phyloP scores from a whole-genome alignment of 1,284 basidiomycete species.

The Sphaerobolus stellatus region DNA sequence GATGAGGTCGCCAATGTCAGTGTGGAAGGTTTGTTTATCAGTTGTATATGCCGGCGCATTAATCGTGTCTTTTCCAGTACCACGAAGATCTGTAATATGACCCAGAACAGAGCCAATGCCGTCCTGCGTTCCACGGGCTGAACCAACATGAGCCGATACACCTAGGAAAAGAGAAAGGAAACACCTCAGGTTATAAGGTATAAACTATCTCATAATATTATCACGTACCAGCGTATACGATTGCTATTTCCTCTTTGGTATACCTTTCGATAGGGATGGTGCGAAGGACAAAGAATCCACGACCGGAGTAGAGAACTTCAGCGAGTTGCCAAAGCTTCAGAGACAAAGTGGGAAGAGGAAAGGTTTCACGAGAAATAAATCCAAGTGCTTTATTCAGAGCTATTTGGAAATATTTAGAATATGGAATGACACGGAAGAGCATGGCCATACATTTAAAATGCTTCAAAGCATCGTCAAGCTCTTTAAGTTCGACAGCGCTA shows the following conservation, averaged over 20 bases:
- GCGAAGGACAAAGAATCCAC: slow-evolving; percentile 42
- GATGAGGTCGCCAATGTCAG: slow-evolving; percentile 46
- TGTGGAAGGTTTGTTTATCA: slow-evolving; percentile 49
- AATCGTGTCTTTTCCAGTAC: slow-evolving; percentile 39
- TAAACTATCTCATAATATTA: no score
- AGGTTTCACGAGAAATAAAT: slow-evolving; percentile 31
- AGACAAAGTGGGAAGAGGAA: slow-evolving; percentile 37
- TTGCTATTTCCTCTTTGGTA: slow-evolving; percentile 32
- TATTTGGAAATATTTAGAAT: neutral
- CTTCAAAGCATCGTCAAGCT: slow-evolving; percentile 37
- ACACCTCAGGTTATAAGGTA: no score
- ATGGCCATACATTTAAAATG: slow-evolving; percentile 36
- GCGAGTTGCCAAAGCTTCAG: slow-evolving; percentile 28
- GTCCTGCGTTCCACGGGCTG: slow-evolving; percentile 42
- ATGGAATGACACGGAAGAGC: neutral
- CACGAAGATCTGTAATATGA: slow-evolving; percentile 48
- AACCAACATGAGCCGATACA: slow-evolving; percentile 40
- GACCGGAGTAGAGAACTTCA: slow-evolving; percentile 36
- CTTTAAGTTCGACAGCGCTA: slow-evolving; percentile 32
- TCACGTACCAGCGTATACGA: slow-evolving; percentile 41
- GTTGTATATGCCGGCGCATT: slow-evolving; percentile 47
- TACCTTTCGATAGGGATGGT: slow-evolving; percentile 40
- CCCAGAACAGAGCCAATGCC: slow-evolving; percentile 41
- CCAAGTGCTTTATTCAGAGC: slow-evolving; percentile 27
- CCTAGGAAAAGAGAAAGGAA: no score